Evolutionary conservation across 345 rosid genomes (phyloP).

Genomic region (Raphanus sativus): DNA sequence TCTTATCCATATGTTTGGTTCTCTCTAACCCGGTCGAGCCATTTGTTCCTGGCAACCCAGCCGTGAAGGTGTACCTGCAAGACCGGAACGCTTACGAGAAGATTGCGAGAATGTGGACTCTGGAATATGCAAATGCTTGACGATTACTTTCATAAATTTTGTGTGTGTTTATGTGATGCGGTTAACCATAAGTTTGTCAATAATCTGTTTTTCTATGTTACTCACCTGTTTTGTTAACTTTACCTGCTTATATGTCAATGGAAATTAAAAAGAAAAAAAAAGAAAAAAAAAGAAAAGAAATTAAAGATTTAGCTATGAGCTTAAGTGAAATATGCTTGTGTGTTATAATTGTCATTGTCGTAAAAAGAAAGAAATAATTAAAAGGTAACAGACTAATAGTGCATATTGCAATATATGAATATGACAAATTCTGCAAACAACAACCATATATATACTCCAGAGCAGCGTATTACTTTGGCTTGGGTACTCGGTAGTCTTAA

Average conservation of each 20-base stretch:
- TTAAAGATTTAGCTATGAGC: not conserved
- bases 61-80: constrained; percentile 18
- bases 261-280: no score
- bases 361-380: no score
- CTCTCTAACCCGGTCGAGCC: constrained; percentile 22
- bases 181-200: not conserved
- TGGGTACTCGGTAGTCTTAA: no score
- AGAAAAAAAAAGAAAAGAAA: no score
- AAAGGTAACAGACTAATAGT: no score
- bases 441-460: no score
- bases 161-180: not conserved
- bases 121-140: not conserved
- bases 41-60: not conserved
- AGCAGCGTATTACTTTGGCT: no score
- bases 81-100: not conserved
- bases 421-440: no score
- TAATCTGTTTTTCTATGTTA: not conserved
- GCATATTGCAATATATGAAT: no score
- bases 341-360: not conserved
- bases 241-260: not conserved
- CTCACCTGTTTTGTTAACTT: not conserved
- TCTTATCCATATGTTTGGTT: constrained; percentile 20
- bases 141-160: not conserved
- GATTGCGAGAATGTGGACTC: not conserved
- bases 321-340: no score